Conservation (phyloP, 2,329 filamentous ascomycete genomes). For the Talaromyces sp. region DNA sequence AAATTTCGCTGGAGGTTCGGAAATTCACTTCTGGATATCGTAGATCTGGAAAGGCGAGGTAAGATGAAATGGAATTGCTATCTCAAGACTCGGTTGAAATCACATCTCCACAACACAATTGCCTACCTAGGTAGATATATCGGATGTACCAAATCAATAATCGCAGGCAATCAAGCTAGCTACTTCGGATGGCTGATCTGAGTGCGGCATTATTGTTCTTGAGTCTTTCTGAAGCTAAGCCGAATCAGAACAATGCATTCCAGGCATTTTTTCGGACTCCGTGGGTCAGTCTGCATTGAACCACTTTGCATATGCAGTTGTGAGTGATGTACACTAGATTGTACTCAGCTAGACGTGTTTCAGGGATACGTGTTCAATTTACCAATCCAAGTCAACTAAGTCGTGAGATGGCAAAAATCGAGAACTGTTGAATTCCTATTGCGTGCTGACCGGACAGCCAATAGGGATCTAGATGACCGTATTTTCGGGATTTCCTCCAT, state of each 20-base stretch:
- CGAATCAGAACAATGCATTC: not conserved
- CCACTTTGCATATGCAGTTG: not conserved
- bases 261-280: not conserved
- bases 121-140: not conserved
- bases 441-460: not conserved
- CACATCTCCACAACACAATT: not conserved
- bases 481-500: not conserved
- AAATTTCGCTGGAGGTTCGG: not conserved
- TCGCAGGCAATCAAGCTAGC: not conserved
- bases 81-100: not conserved
- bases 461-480: not conserved
- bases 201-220: not conserved
- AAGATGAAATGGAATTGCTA: not conserved
- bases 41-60: not conserved
- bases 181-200: not conserved
- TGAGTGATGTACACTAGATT: not conserved
- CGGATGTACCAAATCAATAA: not conserved
- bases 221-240: not conserved
- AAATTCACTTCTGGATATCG: not conserved
- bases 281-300: constrained; percentile 2
- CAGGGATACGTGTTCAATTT: not conserved
- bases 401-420: not conserved
- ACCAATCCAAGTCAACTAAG: not conserved
- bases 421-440: not conserved
- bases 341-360: not conserved